Base-by-base conservation (phyloP, 2,329 filamentous ascomycete genomes). In the Beauveria rudraprayagi region DNA sequence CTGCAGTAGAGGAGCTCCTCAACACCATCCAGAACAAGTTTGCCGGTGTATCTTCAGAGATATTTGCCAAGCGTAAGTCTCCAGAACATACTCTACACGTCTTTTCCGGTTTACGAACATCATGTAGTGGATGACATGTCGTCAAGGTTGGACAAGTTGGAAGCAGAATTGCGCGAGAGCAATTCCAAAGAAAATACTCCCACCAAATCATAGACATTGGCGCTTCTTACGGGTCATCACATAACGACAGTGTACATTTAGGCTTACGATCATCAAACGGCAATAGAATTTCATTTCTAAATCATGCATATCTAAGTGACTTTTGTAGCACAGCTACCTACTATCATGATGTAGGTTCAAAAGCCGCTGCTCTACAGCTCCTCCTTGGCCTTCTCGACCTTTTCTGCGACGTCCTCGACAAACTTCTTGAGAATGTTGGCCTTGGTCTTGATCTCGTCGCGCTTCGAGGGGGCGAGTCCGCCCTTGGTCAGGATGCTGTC, bases 111-210 rank as follows among this genome's bases (percentile, higher is more conserved):
- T 11, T 30, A 26, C 30, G 56, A 57, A 61, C 40, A 41, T 4
- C 3, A 0, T 57, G 48, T 63, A 96, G 92, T 97, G 89, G 92
- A 96, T 70, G 92, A 96, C 65, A 96, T 97, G 92, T 89, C 90
- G 16, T 82, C 88, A 63, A 85, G 92, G 28, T 77, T 97, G 24
- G 92, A 97, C 71, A 91, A 87, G 62, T 81, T 97, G 11, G 92
- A 95, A 72, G 80, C 88, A 26, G 86, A 87, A 16, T 79, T 95
- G 50, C 80, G 84, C 67, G 80, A 83, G 44, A 81, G 78, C 62
- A 84, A 80, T 66, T 73, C 79, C 61, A 77, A 77, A 61, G 72
- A 76, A 9, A 69, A 67, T 46, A 69, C 70, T 10, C 66, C 76
- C 7, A 69, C 74, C 11, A 79, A 79, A 63, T 66, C 74, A 50